Evolutionary conservation across 306 rosid species (phyloP).

Genomic region (Pachyrhizus erosus): DNA sequence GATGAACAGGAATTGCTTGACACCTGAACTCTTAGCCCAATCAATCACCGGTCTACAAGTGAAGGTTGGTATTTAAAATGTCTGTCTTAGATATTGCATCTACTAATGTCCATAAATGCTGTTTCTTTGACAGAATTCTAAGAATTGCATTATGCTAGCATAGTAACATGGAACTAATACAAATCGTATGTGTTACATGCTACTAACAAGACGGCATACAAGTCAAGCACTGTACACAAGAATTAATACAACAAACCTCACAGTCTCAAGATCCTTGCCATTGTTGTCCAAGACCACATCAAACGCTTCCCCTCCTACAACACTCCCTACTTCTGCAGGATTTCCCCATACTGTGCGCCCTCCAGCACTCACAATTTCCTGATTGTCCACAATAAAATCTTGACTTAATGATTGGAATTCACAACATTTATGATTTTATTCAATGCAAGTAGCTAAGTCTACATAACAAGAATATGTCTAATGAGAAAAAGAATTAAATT

Average conservation of each 20-base stretch:
- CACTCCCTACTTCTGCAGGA: conserved; percentile 72
- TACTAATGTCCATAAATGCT: neutral
- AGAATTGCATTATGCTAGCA: conserved; percentile 8
- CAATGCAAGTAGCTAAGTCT: conserved; percentile 18
- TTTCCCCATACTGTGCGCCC: conserved; percentile 87
- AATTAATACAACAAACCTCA: conserved; percentile 58
- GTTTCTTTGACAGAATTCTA: neutral
- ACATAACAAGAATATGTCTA: neutral
- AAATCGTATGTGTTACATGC: neutral
- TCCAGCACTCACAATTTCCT: conserved; percentile 93
- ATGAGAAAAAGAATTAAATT: neutral
- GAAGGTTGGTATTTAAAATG: conserved; percentile 31
- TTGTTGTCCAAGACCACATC: conserved; percentile 96
- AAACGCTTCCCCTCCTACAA: conserved; percentile 70
- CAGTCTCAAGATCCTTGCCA: conserved; percentile 89
- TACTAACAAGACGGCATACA: neutral
- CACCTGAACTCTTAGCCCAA: conserved; percentile 95
- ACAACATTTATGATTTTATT: neutral
- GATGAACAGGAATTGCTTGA: conserved; percentile 83
- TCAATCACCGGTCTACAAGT: conserved; percentile 79
- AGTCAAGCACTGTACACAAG: conserved; percentile 25
- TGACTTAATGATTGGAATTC: conserved; percentile 1
- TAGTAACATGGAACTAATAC: neutral
- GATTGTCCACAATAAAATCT: conserved; percentile 18
- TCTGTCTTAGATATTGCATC: neutral